These are phyloP conservation scores for Zygosaccharomyces gambellarensis DNA, from an alignment of 805 yeast species.

Conservation along the genomic window DNA sequence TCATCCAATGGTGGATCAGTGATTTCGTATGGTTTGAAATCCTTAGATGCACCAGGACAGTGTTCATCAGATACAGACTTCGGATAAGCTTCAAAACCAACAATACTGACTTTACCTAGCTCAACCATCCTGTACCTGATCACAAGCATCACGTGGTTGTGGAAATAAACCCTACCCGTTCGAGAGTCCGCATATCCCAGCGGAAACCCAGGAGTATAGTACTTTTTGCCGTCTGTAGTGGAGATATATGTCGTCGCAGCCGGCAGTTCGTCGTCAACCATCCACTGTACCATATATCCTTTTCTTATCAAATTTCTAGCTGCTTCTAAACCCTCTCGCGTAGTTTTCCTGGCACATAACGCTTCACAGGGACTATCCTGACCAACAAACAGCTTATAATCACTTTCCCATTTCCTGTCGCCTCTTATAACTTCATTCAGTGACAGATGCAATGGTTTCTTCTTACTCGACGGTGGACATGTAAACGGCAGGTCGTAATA, in stretches of 20 bases:
- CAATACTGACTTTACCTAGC: conserved; percentile 52
- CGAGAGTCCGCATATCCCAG: conserved; percentile 59
- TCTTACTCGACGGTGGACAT: conserved; percentile 56
- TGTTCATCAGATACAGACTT: conserved; percentile 60
- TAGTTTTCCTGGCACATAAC: conserved; percentile 62
- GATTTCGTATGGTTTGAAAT: conserved; percentile 54
- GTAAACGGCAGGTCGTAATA: conserved; percentile 76
- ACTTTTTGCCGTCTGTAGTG: conserved; percentile 53
- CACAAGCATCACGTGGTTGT: conserved; percentile 80
- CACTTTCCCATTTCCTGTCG: conserved; percentile 73
- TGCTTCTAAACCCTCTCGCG: conserved; percentile 45
- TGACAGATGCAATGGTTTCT: conserved; percentile 62
- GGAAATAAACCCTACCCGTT: conserved; percentile 51
- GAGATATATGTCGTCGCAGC: conserved; percentile 80
- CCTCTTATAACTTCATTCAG: conserved; percentile 76
- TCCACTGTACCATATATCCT: conserved; percentile 80
- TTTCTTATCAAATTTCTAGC: conserved; percentile 60
- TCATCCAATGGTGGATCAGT: conserved; percentile 36
- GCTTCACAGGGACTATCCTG: conserved; percentile 61
- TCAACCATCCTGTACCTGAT: conserved; percentile 59
- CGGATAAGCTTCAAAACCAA: conserved; percentile 88
- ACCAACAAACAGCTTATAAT: conserved; percentile 59
- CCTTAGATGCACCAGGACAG: conserved; percentile 72
- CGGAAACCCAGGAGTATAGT: conserved; percentile 84
- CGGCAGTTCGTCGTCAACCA: conserved; percentile 68